phyloP scores from a whole-genome alignment of 2,329 filamentous ascomycete species.

The Didymosphaeria variabile region DNA sequence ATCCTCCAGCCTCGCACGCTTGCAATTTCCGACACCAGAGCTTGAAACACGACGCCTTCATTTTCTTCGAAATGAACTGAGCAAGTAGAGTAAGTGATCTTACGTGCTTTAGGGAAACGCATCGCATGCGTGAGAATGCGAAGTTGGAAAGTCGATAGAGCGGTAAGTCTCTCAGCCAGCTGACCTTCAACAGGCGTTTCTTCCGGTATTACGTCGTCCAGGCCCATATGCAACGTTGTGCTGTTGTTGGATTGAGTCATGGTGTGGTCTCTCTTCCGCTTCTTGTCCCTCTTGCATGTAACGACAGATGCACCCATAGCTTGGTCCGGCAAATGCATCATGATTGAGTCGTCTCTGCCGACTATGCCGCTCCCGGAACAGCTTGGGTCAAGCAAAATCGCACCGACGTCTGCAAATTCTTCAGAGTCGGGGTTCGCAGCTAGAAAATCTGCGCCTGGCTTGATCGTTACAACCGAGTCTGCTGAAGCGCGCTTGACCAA shows the following conservation, averaged over 20 bases:
- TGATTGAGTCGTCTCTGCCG: conserved; percentile 81
- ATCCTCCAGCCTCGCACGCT: conserved; percentile 77
- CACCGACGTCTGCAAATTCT: conserved; percentile 75
- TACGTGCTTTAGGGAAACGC: conserved; percentile 70
- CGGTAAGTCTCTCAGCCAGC: conserved; percentile 67
- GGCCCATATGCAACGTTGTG: conserved; percentile 31
- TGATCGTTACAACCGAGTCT: conserved; percentile 70
- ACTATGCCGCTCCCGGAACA: conserved; percentile 97
- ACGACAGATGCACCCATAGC: conserved; percentile 32
- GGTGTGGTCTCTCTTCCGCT: conserved; percentile 39
- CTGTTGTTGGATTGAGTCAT: conserved; percentile 12
- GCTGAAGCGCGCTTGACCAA: conserved; percentile 86
- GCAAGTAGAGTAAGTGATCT: conserved; percentile 93
- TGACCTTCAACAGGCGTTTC: conserved; percentile 49
- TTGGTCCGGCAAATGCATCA: conserved; percentile 61
- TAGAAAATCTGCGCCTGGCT: conserved; percentile 82
- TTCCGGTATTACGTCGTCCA: conserved; percentile 47
- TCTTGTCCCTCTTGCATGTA: conserved; percentile 36
- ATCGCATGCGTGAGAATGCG: conserved; percentile 85
- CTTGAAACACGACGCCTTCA: conserved; percentile 79
- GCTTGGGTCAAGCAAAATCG: conserved; percentile 88
- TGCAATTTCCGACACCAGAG: conserved; percentile 74
- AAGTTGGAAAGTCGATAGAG: conserved; percentile 83
- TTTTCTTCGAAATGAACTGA: conserved; percentile 90
- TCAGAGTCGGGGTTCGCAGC: conserved; percentile 71